These are phyloP conservation scores for Solanum tarapatanum DNA, from an alignment of 257 asterid species.

Conservation along the genomic window DNA sequence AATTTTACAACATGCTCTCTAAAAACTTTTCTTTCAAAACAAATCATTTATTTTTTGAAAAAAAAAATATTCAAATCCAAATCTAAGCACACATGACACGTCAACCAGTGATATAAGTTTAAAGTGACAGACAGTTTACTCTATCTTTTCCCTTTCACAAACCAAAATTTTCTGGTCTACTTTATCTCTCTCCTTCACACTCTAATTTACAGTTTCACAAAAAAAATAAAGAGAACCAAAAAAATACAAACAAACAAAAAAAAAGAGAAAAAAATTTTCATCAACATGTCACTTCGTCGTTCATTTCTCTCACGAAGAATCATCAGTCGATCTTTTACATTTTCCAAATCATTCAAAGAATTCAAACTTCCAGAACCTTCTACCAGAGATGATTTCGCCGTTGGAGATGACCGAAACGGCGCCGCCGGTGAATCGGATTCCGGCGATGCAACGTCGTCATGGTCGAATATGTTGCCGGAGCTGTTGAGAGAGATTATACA, in stretches of 20 bases:
- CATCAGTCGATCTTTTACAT: slow-evolving; percentile 42
- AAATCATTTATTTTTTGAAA: neutral
- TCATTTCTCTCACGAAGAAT: slow-evolving; percentile 66
- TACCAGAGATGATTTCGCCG: neutral
- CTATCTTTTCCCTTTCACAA: neutral
- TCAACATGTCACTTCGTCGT: slow-evolving; percentile 48
- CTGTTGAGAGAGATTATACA: slow-evolving; percentile 57
- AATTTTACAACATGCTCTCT: neutral
- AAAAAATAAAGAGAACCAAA: neutral
- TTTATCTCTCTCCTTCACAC: neutral
- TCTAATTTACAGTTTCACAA: neutral
- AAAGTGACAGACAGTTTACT: neutral
- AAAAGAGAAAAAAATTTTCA: neutral
- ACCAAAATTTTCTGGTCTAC: neutral
- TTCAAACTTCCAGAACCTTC: slow-evolving; percentile 19
- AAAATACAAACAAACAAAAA: neutral
- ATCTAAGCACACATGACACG: neutral
- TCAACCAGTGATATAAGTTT: neutral
- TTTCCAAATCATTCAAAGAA: slow-evolving; percentile 44
- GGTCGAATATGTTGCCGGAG: slow-evolving; percentile 88
- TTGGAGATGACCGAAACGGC: slow-evolving; percentile 11
- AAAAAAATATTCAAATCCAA: neutral
- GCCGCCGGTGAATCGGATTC: slow-evolving; percentile 17
- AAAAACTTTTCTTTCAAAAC: neutral
- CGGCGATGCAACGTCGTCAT: slow-evolving; percentile 15